phyloP scores from a whole-genome alignment of 805 yeast species.

The Isabelozyma heimii region DNA sequence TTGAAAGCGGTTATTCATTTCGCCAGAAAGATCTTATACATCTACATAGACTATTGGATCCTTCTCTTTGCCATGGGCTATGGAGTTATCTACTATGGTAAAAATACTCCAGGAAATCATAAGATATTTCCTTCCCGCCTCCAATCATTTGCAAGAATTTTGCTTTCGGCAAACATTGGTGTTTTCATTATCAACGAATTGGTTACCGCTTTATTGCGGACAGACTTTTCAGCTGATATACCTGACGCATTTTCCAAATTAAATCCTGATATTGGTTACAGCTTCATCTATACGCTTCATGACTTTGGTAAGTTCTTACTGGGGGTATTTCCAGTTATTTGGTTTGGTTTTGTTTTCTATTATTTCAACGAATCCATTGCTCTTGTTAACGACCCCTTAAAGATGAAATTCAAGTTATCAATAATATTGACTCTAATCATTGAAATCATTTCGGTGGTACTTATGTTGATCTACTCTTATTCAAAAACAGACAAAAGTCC shows the following conservation, averaged over 20 bases:
- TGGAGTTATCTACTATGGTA: constrained; percentile 28
- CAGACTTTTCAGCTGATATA: background rate
- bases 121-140: background rate
- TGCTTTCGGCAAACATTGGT: background rate
- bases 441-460: background rate
- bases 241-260: background rate
- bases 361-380: background rate
- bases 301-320: background rate
- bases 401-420: background rate
- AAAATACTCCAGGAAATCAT: constrained; percentile 5
- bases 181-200: background rate
- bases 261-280: background rate
- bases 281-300: background rate
- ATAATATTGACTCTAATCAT: background rate
- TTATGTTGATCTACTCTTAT: background rate
- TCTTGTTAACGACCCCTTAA: too few species aligned
- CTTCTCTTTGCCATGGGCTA: constrained; percentile 24
- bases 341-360: background rate
- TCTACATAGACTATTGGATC: background rate
- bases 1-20: background rate
- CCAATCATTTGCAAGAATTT: background rate
- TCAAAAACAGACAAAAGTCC: background rate
- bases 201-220: background rate
- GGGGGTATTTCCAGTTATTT: background rate
- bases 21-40: background rate